phyloP scores from a whole-genome alignment of 2,329 filamentous ascomycete genomes.

The Exophiala viscosa region DNA sequence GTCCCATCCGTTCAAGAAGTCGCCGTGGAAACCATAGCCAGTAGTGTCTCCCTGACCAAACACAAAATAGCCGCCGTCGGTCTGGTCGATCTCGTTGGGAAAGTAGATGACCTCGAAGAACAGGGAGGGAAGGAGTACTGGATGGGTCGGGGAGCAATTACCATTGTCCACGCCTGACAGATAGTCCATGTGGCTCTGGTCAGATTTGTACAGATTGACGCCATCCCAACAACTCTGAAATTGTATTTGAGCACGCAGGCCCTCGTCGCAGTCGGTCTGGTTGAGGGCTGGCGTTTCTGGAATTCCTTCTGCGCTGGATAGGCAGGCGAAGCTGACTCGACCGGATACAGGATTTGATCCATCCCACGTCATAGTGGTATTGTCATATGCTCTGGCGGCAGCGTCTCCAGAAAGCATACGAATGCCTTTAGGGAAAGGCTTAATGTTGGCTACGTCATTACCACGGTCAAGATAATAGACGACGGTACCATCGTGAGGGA shows the following conservation, averaged over 20 bases:
- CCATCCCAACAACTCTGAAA: slow-evolving; percentile 90
- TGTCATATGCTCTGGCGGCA: slow-evolving; percentile 21
- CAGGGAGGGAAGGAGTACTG: slow-evolving; percentile 66
- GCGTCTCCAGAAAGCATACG: slow-evolving; percentile 76
- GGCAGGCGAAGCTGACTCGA: slow-evolving; percentile 80
- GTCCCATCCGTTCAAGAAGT: slow-evolving; percentile 80
- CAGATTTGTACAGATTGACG: slow-evolving; percentile 51
- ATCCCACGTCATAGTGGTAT: slow-evolving; percentile 16
- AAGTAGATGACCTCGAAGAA: slow-evolving; percentile 72
- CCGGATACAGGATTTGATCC: slow-evolving; percentile 62
- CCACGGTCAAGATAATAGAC: slow-evolving; percentile 23
- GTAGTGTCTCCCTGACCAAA: slow-evolving; percentile 74
- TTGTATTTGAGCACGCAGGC: slow-evolving; percentile 76
- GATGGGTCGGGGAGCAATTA: slow-evolving; percentile 66
- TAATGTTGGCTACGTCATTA: slow-evolving; percentile 52
- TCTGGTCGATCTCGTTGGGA: slow-evolving; percentile 33
- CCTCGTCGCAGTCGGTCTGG: slow-evolving; percentile 72
- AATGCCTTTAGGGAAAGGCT: slow-evolving; percentile 72
- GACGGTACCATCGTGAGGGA: slow-evolving; percentile 52
- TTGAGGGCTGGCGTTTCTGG: slow-evolving; percentile 73
- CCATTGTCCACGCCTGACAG: slow-evolving; percentile 74
- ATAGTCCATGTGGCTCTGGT: slow-evolving; percentile 71
- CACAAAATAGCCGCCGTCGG: slow-evolving; percentile 64
- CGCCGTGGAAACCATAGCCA: slow-evolving; percentile 71
- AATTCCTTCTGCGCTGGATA: slow-evolving; percentile 63